phyloP scores from a whole-genome alignment of 2,329 filamentous ascomycete genomes.

The Remersonia thermophila region DNA sequence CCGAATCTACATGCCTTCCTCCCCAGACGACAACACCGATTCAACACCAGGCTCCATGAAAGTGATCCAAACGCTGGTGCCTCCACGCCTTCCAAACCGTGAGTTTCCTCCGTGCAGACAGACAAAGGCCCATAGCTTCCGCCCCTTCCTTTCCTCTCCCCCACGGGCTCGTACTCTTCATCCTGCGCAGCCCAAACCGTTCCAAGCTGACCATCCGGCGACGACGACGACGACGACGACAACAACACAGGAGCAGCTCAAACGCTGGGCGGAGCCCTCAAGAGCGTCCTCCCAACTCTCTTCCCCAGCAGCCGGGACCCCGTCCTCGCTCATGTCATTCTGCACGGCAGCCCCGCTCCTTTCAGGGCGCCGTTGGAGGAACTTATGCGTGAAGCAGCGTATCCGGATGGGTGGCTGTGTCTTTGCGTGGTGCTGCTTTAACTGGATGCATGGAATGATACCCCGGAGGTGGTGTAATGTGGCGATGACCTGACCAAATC shows the following conservation, averaged over 20 bases:
- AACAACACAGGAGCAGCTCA: slow-evolving; percentile 24
- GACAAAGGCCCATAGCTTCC: too few species aligned
- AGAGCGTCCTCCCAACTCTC: slow-evolving; percentile 60
- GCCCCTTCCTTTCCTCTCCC: too few species aligned
- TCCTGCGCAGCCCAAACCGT: too few species aligned
- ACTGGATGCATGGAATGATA: too few species aligned
- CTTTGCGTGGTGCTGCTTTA: slow-evolving; percentile 63
- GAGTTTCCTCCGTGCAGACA: too few species aligned
- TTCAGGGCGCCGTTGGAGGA: slow-evolving; percentile 72
- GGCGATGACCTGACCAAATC: too few species aligned
- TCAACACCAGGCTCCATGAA: slow-evolving; percentile 42
- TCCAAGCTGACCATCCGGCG: too few species aligned
- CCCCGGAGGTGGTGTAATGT: too few species aligned
- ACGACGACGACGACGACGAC: too few species aligned
- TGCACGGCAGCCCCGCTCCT: slow-evolving; percentile 77
- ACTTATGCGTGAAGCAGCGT: slow-evolving; percentile 67
- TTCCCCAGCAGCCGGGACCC: slow-evolving; percentile 81
- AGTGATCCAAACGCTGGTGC: slow-evolving; percentile 64
- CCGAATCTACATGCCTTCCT: slow-evolving; percentile 68
- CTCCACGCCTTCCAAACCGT: slow-evolving; percentile 32
- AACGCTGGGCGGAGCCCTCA: slow-evolving; percentile 63
- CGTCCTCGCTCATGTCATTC: slow-evolving; percentile 67
- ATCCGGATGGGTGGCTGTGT: slow-evolving; percentile 86
- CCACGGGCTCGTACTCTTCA: too few species aligned
- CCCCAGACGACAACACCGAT: slow-evolving; percentile 33